Evolutionary conservation across 352 stramenopile species (phyloP), one percentile per base, ranked within the genome.

Genomic region (Phytophthora fragariae): DNA sequence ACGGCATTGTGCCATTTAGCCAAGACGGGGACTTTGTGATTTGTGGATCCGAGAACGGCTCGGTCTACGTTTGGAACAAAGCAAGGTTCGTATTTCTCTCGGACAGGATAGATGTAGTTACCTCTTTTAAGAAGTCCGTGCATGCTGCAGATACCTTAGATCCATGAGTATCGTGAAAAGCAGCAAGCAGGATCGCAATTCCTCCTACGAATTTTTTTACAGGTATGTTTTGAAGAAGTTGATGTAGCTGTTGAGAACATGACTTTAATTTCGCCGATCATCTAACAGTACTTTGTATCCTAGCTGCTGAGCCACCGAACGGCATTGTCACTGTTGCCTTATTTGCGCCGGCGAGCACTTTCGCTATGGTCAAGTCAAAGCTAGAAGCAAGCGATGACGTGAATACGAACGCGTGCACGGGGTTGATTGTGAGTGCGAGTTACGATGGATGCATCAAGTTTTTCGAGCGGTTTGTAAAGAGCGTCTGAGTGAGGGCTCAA

Each of bases 61-160:
- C 88, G 6, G 88, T 97, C 37, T 94, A 92, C 79, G 83, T 97
- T 50, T 97, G 90, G 89, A 92, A 86, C 79, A 96, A 93, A 85
- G 75, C 80, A 29, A 89, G 73, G 82, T 92, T 57, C 50, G 68
- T 46, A 50, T 59, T 29, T 4, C 9, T 50, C 12, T 8, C 14
- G 5, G 7, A 12, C 12, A 21, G 15, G 12, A 49, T 41, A 7
- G 7, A 8, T 19, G 15, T 19, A 49, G 15, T 49, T 49, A 19
- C 17, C 2, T 41, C 9, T 41, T 11, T 41, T 75, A 39, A 62
- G 58, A 33, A 17, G 60, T 7, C 27, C 37, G 8, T 68, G 17
- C 3, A 3, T 55, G 58, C 21, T 19, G 56, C 55, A 87, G 79
- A 52, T 87, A 80, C 61, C 65, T 80, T 39, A 69, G 68, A 10